Conservation (phyloP, 2,329 filamentous ascomycete species). For the Diaporthe capsici region DNA sequence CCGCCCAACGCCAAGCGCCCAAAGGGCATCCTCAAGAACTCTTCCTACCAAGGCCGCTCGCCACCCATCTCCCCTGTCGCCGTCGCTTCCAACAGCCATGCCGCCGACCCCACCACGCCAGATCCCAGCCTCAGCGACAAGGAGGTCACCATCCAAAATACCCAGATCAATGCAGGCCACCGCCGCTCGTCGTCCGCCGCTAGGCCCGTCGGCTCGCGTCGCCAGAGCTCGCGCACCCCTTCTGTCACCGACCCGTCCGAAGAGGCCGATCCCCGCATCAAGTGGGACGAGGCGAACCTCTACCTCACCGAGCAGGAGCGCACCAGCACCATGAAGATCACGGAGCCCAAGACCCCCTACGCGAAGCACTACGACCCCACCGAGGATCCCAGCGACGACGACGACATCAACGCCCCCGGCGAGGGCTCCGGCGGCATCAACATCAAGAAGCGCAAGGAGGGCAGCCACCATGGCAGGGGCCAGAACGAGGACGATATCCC, state of each 20-base stretch:
- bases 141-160: constrained; percentile 94
- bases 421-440: constrained; percentile 63
- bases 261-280: constrained; percentile 79
- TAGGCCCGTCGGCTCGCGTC: constrained; percentile 76
- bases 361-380: constrained; percentile 91
- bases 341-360: constrained; percentile 98
- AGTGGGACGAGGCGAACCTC: constrained; percentile 99
- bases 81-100: constrained; percentile 47
- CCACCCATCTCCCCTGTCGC: constrained; percentile 66
- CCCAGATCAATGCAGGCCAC: constrained; percentile 91
- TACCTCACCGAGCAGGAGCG: constrained; percentile 98
- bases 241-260: constrained; percentile 61
- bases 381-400: constrained; percentile 89
- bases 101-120: constrained; percentile 45
- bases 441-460: constrained; percentile 44
- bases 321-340: constrained; percentile 97
- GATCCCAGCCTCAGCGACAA: constrained; percentile 70
- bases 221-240: constrained; percentile 67
- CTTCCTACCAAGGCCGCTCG: constrained; percentile 70
- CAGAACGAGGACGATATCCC: constrained; percentile 82
- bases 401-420: constrained; percentile 77
- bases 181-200: constrained; percentile 85
- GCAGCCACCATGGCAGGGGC: constrained; percentile 37
- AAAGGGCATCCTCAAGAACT: constrained; percentile 90
- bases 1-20: constrained; percentile 59